These are phyloP conservation scores for Calvatia gigantea DNA, from an alignment of 768 basidiomycete species.

Conservation along the genomic window DNA sequence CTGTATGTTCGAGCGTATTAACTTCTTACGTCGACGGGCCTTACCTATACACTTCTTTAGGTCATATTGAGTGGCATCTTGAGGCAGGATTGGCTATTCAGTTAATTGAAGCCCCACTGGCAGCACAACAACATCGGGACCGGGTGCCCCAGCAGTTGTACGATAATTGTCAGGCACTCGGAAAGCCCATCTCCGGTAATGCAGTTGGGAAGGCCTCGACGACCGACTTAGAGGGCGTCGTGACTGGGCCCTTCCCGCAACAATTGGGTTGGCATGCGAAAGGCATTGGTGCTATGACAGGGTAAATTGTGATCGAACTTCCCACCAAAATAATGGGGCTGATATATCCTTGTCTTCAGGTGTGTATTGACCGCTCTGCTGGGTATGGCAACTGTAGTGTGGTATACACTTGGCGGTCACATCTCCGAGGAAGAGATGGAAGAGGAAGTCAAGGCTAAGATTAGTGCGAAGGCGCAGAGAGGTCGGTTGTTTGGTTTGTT, in stretches of 20 bases:
- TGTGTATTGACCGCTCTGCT: conserved; percentile 81
- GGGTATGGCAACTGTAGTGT: conserved; percentile 79
- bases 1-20: conserved; percentile 41
- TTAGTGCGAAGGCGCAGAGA: conserved; percentile 54
- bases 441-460: conserved; percentile 52
- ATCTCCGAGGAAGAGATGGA: conserved; percentile 83
- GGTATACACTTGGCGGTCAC: conserved; percentile 79
- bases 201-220: conserved; percentile 76
- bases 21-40: neutral
- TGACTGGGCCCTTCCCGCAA: conserved; percentile 70
- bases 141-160: conserved; percentile 54
- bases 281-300: conserved; percentile 76
- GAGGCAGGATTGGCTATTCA: conserved; percentile 81
- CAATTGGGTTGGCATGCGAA: conserved; percentile 67
- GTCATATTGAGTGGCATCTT: conserved; percentile 87
- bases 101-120: conserved; percentile 78
- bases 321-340: conserved; percentile 3
- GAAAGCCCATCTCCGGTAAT: conserved; percentile 69
- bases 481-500: conserved; percentile 39
- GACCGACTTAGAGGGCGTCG: conserved; percentile 65
- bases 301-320: conserved; percentile 35
- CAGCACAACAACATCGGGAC: conserved; percentile 52
- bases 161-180: conserved; percentile 71
- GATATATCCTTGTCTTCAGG: conserved; percentile 31
- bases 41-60: conserved; percentile 28